These are phyloP conservation scores for Agarophyton chilense DNA, from an alignment of 23 red algal species.

Conservation along the genomic window DNA sequence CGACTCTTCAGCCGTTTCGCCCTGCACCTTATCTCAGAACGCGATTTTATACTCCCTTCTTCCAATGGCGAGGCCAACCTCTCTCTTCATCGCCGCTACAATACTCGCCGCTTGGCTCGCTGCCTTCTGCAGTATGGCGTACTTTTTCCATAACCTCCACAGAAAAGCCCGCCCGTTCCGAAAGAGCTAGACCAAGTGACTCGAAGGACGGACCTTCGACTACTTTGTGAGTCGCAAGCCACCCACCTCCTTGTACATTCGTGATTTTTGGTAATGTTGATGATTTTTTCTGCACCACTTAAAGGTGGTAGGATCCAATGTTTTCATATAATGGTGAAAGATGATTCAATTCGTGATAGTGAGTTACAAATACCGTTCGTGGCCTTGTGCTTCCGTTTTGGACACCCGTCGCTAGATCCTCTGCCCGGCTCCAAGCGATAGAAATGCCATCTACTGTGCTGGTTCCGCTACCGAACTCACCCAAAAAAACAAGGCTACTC, in stretches of 20 bases:
- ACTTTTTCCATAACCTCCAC: constrained; percentile 30
- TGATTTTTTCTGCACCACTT: background rate
- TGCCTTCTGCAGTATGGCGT: constrained; percentile 31
- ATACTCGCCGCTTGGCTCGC: too few species aligned
- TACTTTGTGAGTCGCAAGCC: constrained; percentile 51
- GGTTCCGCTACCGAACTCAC: constrained; percentile 94
- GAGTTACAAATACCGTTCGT: constrained; percentile 80
- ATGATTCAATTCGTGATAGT: constrained; percentile 86
- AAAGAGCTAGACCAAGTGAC: constrained; percentile 47
- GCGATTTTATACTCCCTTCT: too few species aligned
- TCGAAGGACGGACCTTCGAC: constrained; percentile 54
- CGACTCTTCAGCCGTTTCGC: too few species aligned
- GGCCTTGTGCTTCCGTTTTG: constrained; percentile 16
- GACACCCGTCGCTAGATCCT: constrained; percentile 57
- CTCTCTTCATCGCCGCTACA: too few species aligned
- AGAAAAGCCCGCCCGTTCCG: constrained; percentile 54
- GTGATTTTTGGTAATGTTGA: background rate
- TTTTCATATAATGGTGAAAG: constrained; percentile 59
- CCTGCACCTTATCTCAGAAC: too few species aligned
- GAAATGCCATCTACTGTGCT: constrained; percentile 81
- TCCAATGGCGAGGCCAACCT: too few species aligned
- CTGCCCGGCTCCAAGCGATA: constrained; percentile 78
- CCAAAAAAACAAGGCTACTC: constrained; percentile 81
- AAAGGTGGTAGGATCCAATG: constrained; percentile 51
- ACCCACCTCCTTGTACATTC: background rate